Conservation (phyloP, 2,329 filamentous ascomycete species). For the Lithohypha guttulata region DNA sequence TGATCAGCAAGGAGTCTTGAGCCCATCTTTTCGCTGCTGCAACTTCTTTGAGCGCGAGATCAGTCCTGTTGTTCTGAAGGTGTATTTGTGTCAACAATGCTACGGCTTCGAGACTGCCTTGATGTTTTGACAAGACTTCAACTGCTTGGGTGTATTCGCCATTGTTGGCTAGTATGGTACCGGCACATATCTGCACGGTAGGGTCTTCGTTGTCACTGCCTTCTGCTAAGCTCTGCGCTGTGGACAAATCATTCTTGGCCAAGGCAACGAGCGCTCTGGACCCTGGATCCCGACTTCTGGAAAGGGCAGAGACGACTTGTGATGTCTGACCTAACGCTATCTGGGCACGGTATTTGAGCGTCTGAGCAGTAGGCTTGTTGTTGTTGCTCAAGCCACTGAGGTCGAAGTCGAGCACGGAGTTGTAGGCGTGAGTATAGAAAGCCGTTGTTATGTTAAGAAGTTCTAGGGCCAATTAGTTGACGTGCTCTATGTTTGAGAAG, state of each 20-base stretch:
- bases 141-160: constrained; percentile 81
- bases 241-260: constrained; percentile 57
- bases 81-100: constrained; percentile 87
- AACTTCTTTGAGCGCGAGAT: constrained; percentile 85
- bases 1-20: constrained; percentile 86
- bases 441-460: constrained; percentile 58
- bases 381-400: constrained; percentile 64
- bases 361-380: constrained; percentile 64
- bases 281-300: constrained; percentile 57
- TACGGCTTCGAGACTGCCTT: constrained; percentile 68
- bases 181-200: constrained; percentile 69
- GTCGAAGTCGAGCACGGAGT: constrained; percentile 76
- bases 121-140: constrained; percentile 66
- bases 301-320: constrained; percentile 57
- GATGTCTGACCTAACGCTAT: constrained; percentile 70
- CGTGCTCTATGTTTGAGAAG: constrained; percentile 8
- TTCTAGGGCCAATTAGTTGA: constrained; percentile 36
- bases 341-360: constrained; percentile 71
- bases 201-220: constrained; percentile 56
- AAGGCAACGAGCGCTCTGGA: constrained; percentile 66
- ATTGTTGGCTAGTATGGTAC: constrained; percentile 68
- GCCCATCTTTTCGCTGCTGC: constrained; percentile 80
- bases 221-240: constrained; percentile 56
- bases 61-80: constrained; percentile 79
- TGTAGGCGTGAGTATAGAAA: constrained; percentile 70